These are phyloP conservation scores for Boechera retrofracta DNA, from an alignment of 345 rosid species.

Conservation along the genomic window DNA sequence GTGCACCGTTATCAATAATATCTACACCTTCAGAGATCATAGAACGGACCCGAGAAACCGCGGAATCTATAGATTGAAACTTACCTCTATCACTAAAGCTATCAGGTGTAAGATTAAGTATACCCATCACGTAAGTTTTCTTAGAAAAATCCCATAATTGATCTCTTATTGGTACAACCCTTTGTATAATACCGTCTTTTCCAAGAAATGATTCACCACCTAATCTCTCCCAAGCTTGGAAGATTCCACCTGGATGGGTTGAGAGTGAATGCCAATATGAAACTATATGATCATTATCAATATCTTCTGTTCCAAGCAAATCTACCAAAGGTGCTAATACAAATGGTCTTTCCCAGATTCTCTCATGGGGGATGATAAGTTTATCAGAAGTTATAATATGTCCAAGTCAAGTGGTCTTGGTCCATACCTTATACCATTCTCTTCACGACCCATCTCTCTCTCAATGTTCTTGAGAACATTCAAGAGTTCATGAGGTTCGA, in stretches of 20 bases:
- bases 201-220: constrained; percentile 79
- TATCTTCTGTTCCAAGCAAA: constrained; percentile 61
- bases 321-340: constrained; percentile 89
- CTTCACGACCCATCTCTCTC: constrained; percentile 73
- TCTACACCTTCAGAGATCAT: constrained; percentile 86
- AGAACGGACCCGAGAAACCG: constrained; percentile 58
- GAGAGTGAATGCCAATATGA: constrained; percentile 81
- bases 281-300: constrained; percentile 61
- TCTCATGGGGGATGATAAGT: constrained; percentile 79
- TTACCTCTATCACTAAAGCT: constrained; percentile 88
- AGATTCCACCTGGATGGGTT: constrained; percentile 56
- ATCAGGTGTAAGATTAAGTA: constrained; percentile 84
- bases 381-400: constrained; percentile 64
- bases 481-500: constrained; percentile 78
- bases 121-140: constrained; percentile 72
- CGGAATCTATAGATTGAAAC: constrained; percentile 64
- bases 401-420: constrained; percentile 90
- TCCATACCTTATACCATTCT: constrained; percentile 70
- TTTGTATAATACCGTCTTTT: constrained; percentile 61
- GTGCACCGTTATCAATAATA: constrained; percentile 85
- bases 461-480: constrained; percentile 74
- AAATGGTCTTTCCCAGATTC: constrained; percentile 88
- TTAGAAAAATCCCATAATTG: constrained; percentile 78
- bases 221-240: constrained; percentile 71
- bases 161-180: constrained; percentile 83